Conservation (phyloP, 208 protist species). For the Crithidia bombi region DNA sequence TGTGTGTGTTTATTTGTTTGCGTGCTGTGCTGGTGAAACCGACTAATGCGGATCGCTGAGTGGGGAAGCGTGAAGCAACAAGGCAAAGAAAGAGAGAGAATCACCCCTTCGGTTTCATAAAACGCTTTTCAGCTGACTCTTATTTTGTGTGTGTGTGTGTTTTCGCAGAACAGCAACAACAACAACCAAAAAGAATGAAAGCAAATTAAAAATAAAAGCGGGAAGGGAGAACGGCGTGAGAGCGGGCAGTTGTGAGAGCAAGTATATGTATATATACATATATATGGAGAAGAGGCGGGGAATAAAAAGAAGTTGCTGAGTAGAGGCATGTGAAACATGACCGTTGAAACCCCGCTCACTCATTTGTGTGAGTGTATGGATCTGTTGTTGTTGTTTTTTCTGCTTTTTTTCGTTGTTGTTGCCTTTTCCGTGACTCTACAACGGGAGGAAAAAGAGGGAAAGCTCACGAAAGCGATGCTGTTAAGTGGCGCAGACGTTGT, state of each 20-base stretch:
- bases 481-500: no score
- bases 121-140: no score
- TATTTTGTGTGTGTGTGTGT: not conserved
- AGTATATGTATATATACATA: no score
- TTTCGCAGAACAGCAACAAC: not conserved
- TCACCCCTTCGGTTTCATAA: no score
- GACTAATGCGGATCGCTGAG: not conserved
- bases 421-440: no score
- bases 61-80: not conserved
- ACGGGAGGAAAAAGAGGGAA: no score
- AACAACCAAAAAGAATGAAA: not conserved
- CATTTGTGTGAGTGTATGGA: not conserved
- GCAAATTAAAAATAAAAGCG: not conserved
- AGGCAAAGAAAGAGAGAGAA: not conserved
- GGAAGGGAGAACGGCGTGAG: not conserved
- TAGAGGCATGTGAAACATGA: no score
- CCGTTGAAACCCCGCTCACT: no score
- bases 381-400: not conserved
- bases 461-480: no score
- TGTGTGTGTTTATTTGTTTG: constrained; percentile 11
- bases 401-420: not conserved
- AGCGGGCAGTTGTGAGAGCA: no score
- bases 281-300: no score
- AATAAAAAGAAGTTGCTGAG: no score
- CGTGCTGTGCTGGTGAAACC: not conserved